These are phyloP conservation scores for Diplosphaera chodatii DNA, from an alignment of 139 green algal species.

Conservation along the genomic window DNA sequence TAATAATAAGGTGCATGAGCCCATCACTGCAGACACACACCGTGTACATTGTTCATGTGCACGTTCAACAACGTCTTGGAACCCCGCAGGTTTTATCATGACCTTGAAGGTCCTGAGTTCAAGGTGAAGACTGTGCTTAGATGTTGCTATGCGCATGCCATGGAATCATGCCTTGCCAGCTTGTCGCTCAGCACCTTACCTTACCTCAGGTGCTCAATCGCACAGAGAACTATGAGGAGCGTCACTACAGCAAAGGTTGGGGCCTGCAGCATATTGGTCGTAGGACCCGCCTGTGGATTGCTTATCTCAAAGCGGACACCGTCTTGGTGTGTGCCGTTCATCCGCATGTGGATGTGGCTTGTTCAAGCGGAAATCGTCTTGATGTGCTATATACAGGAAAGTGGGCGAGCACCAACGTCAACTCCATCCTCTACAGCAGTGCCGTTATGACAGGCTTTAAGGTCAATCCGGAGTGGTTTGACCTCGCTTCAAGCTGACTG, in stretches of 20 bases:
- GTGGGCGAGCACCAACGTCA: slow-evolving; percentile 58
- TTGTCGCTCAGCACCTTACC: too few relatives aligned
- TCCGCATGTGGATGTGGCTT: too few relatives aligned
- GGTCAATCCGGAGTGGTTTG: slow-evolving; percentile 16
- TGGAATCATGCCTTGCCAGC: too few relatives aligned
- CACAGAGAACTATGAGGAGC: slow-evolving; percentile 22
- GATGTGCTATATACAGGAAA: slow-evolving; percentile 21
- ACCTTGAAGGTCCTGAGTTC: slow-evolving; percentile 51
- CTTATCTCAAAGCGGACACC: too few relatives aligned
- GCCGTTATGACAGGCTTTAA: slow-evolving; percentile 56
- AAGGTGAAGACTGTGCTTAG: slow-evolving; percentile 9
- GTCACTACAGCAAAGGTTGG: slow-evolving; percentile 17
- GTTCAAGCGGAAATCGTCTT: too few relatives aligned
- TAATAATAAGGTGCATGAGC: neutral
- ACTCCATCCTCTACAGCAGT: slow-evolving; percentile 39
- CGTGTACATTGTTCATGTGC: too few relatives aligned
- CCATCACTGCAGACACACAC: too few relatives aligned
- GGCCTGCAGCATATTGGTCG: too few relatives aligned
- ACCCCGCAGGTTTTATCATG: slow-evolving; percentile 72
- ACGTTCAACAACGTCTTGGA: too few relatives aligned
- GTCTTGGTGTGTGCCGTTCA: too few relatives aligned
- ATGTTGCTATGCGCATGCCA: too few relatives aligned
- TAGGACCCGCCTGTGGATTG: too few relatives aligned
- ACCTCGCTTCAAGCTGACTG: neutral
- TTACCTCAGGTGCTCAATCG: slow-evolving; percentile 15